Conservation (phyloP, 2,329 filamentous ascomycete genomes). For the Phyllosticta citribraziliensis region DNA sequence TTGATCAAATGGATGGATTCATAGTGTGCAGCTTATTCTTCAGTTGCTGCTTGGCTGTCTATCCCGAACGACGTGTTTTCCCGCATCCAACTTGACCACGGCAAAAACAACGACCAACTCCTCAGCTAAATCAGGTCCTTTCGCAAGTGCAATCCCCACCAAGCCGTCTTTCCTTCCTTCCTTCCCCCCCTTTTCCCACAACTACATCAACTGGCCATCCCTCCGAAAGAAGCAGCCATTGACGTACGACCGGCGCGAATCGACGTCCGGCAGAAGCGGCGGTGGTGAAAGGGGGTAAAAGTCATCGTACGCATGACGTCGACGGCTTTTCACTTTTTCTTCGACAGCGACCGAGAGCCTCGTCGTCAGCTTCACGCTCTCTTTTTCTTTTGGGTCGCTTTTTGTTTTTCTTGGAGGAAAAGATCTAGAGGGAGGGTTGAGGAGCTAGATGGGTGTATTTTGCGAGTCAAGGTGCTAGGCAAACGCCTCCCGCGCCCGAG, state of each 20-base stretch:
- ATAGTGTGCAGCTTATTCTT: no score
- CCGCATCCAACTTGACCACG: no score
- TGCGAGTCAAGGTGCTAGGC: background rate
- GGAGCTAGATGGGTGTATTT: background rate
- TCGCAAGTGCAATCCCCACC: no score
- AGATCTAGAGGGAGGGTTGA: background rate
- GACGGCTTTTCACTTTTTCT: background rate
- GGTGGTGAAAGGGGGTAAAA: conserved; percentile 4
- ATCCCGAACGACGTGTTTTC: no score
- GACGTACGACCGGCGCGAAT: conserved; percentile 6
- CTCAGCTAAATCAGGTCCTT: no score
- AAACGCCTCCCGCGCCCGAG: background rate
- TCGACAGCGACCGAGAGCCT: background rate
- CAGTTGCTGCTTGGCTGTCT: no score
- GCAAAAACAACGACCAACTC: no score
- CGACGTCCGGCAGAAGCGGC: background rate
- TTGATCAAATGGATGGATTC: no score
- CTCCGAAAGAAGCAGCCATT: conserved; percentile 10
- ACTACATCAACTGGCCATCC: conserved; percentile 8
- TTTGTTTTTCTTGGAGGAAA: background rate
- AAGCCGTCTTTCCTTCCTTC: no score
- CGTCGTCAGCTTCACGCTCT: conserved; percentile 1
- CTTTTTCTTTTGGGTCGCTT: background rate
- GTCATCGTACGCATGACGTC: background rate
- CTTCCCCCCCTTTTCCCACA: no score